Evolutionary conservation across 352 stramenopile genomes (phyloP), one percentile per base, ranked within the genome.

Genomic region (Phytophthora ramorum): DNA sequence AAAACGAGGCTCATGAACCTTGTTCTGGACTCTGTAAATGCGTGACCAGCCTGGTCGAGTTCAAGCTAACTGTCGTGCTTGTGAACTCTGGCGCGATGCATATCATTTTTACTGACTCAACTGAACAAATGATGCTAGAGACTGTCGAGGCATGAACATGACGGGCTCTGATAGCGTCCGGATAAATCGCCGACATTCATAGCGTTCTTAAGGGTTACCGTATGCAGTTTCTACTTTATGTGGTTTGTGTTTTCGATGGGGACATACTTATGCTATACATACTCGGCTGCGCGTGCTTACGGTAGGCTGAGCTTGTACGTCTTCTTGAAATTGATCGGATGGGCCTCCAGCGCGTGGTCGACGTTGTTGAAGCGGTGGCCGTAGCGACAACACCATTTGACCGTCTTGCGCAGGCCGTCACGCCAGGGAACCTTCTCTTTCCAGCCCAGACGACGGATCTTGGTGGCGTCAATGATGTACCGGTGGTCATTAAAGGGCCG

Each of bases 401-500:
- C 90, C 12, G 95, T 98, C 43, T 72, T 83, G 7, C 73, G 68
- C 34, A 99, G 81, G 30, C 97, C 97, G 35, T 99, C 94, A 52
- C 92, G 85, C 94, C 96, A 99, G 7, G 80, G 62, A 37, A 98
- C 93, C 60, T 88, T 68, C 73, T 98, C 95, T 40, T 75, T 78
- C 97, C 97, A 99, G 44, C 96, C 96, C 17, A 99, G 71, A 41
- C 90, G 71, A 47, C 91, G 79, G 16, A 99, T 80, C 67, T 98
- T 98, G 7, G 63, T 66, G 40, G 85, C 90, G 58, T 99, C 96
- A 69, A 99, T 98, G 35, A 93, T 97, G 80, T 99, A 99, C 43
- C 97, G 85, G 60, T 98, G 91, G 80, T 99, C 96, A 75, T 98
- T 99, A 68, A 98, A 99, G n/a, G 96, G 85, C n/a, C 97, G 87